Evolutionary conservation across 345 rosid species (phyloP), one percentile per base, ranked within the genome.

Genomic region (Sapria himalayana): DNA sequence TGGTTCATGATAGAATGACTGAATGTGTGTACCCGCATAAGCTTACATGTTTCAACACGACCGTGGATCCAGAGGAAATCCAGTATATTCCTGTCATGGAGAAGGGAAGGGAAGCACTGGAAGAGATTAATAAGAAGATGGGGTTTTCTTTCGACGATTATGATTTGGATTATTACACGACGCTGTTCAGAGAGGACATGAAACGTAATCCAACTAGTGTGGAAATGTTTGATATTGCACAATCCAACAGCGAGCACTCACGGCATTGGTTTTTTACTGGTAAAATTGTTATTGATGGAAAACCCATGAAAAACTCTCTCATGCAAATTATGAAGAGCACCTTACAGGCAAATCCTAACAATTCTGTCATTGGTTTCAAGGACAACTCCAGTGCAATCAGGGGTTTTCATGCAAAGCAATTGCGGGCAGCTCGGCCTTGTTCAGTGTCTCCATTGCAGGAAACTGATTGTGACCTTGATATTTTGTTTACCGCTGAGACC

Each of bases 311-410:
- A 54, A 73, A 37, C 63, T 73, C 94, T 17, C 89, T 86, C 25
- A 81, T 81, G 92, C 89, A 86, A 56, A 81, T 86, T 54, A 94
- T 81, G 48, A 81, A 78, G 73, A 76, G 82, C 76, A 86, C 97
- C 14, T 56, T 72, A 63, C 64, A 68, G 75, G 80, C 69, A 9
- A 86, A 86, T 49, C 66, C 67, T 7, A 86, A 78, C 19, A 86
- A 81, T 43, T 81, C 85, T 0, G 97, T 86, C 13, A 86, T 78
- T 37, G 93, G 92, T 17, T 86, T 86, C 56, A 72, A 78, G 66
- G 97, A 86, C 56, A 86, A 81, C 57, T 86, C 93, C 0, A 78
- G 97, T 57, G 97, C 94, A 39, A 86, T 86, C 50, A 78, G 59
- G 59, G 97, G 94, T 33, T 81, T 81, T 62, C 52, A 55, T 25